phyloP scores from a whole-genome alignment of 2,329 filamentous ascomycete genomes.

The Venturia carpophila region DNA sequence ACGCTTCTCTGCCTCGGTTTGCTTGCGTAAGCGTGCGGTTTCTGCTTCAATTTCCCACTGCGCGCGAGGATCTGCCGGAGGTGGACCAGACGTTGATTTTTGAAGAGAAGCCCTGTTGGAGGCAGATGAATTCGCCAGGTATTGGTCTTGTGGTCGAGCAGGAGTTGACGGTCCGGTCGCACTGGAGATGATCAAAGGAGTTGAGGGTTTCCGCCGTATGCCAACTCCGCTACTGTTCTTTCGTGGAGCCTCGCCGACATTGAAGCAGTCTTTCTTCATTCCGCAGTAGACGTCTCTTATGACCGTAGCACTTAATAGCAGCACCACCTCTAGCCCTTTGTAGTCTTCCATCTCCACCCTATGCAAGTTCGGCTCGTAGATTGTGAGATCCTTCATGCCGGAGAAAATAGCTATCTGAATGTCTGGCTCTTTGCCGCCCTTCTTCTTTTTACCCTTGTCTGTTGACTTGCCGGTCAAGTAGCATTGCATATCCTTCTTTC shows the following conservation, averaged over 20 bases:
- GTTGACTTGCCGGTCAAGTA: constrained; percentile 73
- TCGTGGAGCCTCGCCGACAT: constrained; percentile 48
- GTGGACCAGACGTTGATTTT: constrained; percentile 26
- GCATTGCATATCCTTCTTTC: constrained; percentile 83
- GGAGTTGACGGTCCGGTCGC: constrained; percentile 1
- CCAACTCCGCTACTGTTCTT: constrained; percentile 31
- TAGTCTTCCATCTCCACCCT: constrained; percentile 88
- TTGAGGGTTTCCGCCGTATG: constrained; percentile 18
- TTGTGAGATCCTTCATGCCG: constrained; percentile 65
- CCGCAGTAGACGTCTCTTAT: constrained; percentile 57
- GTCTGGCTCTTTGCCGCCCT: constrained; percentile 78
- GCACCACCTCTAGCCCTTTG: constrained; percentile 81
- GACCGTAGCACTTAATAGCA: constrained; percentile 54
- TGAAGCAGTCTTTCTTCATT: constrained; percentile 68
- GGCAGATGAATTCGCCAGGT: constrained; percentile 24
- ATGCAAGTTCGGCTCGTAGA: constrained; percentile 89
- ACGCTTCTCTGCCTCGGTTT: constrained; percentile 37
- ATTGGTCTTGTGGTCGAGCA: constrained; percentile 8
- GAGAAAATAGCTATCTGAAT: constrained; percentile 89
- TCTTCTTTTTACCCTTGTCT: constrained; percentile 47
- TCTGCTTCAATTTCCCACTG: constrained; percentile 48
- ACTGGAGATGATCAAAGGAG: constrained; percentile 12
- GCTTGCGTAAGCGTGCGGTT: constrained; percentile 39
- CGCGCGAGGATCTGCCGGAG: constrained; percentile 42
- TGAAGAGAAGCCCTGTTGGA: constrained; percentile 24